Evolutionary conservation across 208 protist genomes (phyloP).

Genomic region (Leishmania arabica): DNA sequence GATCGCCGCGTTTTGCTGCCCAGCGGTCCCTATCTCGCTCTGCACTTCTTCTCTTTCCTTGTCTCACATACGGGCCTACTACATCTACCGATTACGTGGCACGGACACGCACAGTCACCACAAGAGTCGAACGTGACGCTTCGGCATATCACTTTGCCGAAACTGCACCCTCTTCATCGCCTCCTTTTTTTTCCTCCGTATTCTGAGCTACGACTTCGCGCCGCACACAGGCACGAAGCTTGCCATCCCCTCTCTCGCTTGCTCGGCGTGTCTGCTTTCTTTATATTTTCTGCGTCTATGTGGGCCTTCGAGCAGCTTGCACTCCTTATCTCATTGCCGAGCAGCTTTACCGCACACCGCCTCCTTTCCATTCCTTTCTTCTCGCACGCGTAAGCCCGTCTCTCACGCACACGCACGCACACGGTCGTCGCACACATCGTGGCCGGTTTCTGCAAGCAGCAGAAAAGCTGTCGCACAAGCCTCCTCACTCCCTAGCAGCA

Average conservation of each 20-base stretch:
- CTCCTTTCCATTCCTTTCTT: background rate
- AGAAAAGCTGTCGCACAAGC: background rate
- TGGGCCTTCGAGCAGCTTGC: background rate
- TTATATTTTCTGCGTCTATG: background rate
- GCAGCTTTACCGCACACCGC: no score
- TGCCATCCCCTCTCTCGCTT: background rate
- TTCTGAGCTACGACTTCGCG: background rate
- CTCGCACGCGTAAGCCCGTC: background rate
- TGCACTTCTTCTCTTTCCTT: background rate
- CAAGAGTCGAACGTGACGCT: background rate
- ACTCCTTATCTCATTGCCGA: background rate
- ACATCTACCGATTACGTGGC: background rate
- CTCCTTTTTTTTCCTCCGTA: background rate
- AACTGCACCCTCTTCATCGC: background rate
- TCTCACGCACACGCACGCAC: no score
- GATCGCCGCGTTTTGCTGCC: no score
- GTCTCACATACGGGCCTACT: background rate
- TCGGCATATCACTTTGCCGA: background rate
- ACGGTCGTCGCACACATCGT: background rate
- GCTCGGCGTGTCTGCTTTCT: background rate
- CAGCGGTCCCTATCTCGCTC: background rate
- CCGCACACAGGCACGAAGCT: background rate
- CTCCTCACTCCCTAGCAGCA: background rate
- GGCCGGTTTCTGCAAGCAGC: background rate
- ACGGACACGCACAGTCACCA: background rate